Percentiles rank a stretch among this genome's conserved stretches.
phyloP scores from a whole-genome alignment of 1,139 yeast species.

The Debaryomycetaceae sp. region DNA sequence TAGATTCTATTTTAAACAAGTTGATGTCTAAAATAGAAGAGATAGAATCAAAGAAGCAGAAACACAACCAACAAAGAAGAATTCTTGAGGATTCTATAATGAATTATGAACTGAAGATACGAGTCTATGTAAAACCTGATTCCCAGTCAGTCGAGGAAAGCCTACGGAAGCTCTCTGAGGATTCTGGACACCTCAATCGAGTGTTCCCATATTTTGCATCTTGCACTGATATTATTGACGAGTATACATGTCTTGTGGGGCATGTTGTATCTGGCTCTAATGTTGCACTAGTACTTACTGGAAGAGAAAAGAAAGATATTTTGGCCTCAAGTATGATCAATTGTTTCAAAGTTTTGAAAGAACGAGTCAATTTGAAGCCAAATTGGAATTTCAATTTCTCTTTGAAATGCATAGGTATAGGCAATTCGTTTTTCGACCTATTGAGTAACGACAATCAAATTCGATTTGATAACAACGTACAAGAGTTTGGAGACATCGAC shows the following conservation, averaged over 20 bases:
- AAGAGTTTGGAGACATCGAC: conserved; percentile 8
- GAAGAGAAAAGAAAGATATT: conserved; percentile 7
- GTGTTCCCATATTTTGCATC: conserved; percentile 1
- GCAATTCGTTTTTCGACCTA: conserved; percentile 9
- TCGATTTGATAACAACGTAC: conserved; percentile 1
- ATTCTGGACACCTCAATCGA: background rate
- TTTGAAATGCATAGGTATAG: conserved; percentile 9
- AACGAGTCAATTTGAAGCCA: conserved; percentile 2
- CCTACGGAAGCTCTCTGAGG: background rate
- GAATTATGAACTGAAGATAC: conserved; percentile 36
- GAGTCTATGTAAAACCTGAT: conserved; percentile 26
- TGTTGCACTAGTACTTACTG: conserved; percentile 17
- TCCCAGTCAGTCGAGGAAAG: background rate
- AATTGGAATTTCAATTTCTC: conserved; percentile 12
- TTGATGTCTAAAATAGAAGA: conserved; percentile 8
- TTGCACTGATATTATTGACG: conserved; percentile 14
- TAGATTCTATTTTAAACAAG: conserved; percentile 9
- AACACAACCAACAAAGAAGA: conserved; percentile 29
- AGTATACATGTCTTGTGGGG: conserved; percentile 17
- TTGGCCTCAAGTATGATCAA: conserved; percentile 8
- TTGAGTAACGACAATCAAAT: conserved; percentile 11
- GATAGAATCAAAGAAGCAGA: conserved; percentile 14
- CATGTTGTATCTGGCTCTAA: conserved; percentile 15
- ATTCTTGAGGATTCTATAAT: conserved; percentile 52
- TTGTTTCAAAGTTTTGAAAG: conserved; percentile 10